Base-by-base conservation (phyloP, 768 basidiomycete species). In the Tylopilus balloui region DNA sequence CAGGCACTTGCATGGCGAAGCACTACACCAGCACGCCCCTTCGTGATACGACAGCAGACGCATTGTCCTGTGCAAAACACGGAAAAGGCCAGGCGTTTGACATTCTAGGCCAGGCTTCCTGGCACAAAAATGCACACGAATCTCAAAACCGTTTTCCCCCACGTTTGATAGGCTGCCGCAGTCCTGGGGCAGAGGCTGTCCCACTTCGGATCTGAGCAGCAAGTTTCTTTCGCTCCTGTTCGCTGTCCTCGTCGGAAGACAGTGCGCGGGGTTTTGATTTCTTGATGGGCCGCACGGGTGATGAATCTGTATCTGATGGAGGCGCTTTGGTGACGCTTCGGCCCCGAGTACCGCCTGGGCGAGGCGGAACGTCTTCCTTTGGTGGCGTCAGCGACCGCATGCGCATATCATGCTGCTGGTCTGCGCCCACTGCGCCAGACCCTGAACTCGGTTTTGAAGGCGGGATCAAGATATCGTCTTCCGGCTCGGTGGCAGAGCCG, bases 121-220 rank as follows among this genome's bases (percentile, higher is more conserved):
- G 38, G 48, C 24, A 13, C 17, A 29, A 32, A 47, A 39, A 15
- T 20, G 5, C 4, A 13, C 13, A 39, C 10, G 23, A 45, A 40
- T 52, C 75, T 74, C 88, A 72, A 87, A 90, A 65, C 53, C 83
- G 78, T 64, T 80, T 86, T 25, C 82, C 85, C 29, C 84, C 84
- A 55, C 87, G 78, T 68, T 83, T 88, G 53, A 89, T 72, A 5
- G 88, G 88, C 57, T 90, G 87, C 57, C 80, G 78, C 37, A 81
- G 73, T 34, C 81, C 81, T 46, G 81, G 72, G 52, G 73, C 72
- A 42, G 65, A 57, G 36, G 64, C 61, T 41, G 61, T 54, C 37
- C 73, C 74, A 50, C 65, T 66, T 52, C 69, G 78, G 45, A 72
- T 64, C 56, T 69, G 71, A 41, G 73, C 66, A 20, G 72, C 64